phyloP scores from a whole-genome alignment of 208 protist genomes.

The Wallacemonas collosoma region DNA sequence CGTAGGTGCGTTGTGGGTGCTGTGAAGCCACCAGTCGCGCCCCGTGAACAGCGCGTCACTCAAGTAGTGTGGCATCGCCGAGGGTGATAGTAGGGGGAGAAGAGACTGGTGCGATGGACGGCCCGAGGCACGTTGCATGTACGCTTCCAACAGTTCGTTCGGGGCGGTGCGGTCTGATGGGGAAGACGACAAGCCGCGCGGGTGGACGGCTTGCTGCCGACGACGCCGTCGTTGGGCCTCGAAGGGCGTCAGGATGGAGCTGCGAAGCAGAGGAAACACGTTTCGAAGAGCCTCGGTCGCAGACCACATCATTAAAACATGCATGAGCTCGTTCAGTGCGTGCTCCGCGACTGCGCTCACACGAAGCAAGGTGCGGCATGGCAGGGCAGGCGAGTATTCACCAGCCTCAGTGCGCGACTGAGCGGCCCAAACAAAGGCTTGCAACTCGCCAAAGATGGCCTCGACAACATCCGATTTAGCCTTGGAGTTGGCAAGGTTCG shows the following conservation, averaged over 20 bases:
- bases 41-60: not conserved
- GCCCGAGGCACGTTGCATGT: not conserved
- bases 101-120: not conserved
- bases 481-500: slow-evolving; percentile 69
- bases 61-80: slow-evolving; percentile 18
- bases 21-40: not conserved
- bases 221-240: not conserved
- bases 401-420: slow-evolving; percentile 33
- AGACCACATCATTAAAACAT: slow-evolving; percentile 80
- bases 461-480: slow-evolving; percentile 86
- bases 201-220: not conserved
- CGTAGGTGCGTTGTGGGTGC: not conserved
- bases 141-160: not conserved
- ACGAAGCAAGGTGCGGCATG: slow-evolving; percentile 28
- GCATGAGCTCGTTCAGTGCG: slow-evolving; percentile 73
- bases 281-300: slow-evolving; percentile 59
- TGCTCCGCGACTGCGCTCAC: slow-evolving; percentile 66
- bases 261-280: slow-evolving; percentile 27
- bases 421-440: slow-evolving; percentile 68
- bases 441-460: slow-evolving; percentile 81
- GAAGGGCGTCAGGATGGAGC: slow-evolving; percentile 8
- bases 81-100: slow-evolving; percentile 14
- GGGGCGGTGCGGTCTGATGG: not conserved
- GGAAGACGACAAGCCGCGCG: not conserved
- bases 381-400: slow-evolving; percentile 32